Conservation (phyloP, 768 basidiomycete genomes). For the Lepiota brunneoincarnata region DNA sequence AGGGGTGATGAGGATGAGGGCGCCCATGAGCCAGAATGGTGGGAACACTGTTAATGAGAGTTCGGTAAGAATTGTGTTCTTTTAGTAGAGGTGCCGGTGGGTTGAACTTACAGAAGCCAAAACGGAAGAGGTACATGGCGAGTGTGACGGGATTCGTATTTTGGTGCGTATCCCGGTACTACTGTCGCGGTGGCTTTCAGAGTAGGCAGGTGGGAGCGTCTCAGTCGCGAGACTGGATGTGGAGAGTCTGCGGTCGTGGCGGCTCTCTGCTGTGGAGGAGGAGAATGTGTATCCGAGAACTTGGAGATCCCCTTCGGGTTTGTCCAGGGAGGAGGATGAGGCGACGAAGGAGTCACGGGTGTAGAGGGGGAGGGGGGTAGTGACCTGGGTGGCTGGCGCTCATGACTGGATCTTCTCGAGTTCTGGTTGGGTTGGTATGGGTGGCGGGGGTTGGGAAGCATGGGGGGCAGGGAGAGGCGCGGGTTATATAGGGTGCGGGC, state of each 20-base stretch:
- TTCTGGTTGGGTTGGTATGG: background rate
- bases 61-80: background rate
- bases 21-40: slow-evolving; percentile 59
- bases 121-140: slow-evolving; percentile 60
- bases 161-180: slow-evolving; percentile 33
- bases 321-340: background rate
- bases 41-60: slow-evolving; percentile 46
- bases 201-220: slow-evolving; percentile 40
- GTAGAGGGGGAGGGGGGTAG: background rate
- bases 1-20: slow-evolving; percentile 53
- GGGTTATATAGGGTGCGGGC: background rate
- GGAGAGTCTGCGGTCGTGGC: slow-evolving; percentile 34
- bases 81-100: background rate
- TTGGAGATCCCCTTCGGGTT: background rate
- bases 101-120: slow-evolving; percentile 52
- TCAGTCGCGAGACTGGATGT: slow-evolving; percentile 22
- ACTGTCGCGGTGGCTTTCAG: slow-evolving; percentile 32
- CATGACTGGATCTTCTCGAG: background rate
- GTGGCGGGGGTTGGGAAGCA: background rate
- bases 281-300: slow-evolving; percentile 35
- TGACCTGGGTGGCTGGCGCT: background rate
- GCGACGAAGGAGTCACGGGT: slow-evolving; percentile 10
- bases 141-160: slow-evolving; percentile 52
- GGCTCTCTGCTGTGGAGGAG: slow-evolving; percentile 33
- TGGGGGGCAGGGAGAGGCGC: background rate